Evolutionary conservation across 2,329 filamentous ascomycete genomes (phyloP).

Genomic region (Alternaria sp.): DNA sequence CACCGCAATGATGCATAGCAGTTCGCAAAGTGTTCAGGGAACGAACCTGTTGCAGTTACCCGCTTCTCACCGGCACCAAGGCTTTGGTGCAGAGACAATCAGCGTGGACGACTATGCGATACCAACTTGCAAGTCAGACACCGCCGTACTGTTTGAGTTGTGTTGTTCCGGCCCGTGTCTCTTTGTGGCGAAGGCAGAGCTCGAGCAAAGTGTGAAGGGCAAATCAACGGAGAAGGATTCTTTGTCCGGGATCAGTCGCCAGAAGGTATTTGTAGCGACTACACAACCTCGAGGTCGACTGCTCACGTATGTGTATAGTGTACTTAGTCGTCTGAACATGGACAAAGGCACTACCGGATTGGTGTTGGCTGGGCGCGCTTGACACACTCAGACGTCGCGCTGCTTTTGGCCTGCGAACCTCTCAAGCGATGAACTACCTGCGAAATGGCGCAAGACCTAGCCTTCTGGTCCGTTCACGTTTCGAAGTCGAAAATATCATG

Average conservation of each 20-base stretch:
- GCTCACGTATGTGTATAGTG: slow-evolving; percentile 44
- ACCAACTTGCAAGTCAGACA: slow-evolving; percentile 29
- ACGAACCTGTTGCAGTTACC: slow-evolving; percentile 47
- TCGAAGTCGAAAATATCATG: slow-evolving; percentile 34
- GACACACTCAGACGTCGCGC: slow-evolving; percentile 39
- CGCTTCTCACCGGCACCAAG: slow-evolving; percentile 37
- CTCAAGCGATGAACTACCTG: slow-evolving; percentile 25
- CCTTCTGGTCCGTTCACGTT: slow-evolving; percentile 29
- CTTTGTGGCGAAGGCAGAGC: slow-evolving; percentile 42
- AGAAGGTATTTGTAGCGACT: slow-evolving; percentile 50
- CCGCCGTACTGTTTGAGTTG: slow-evolving; percentile 42
- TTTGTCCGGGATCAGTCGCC: slow-evolving; percentile 45
- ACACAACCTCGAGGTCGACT: slow-evolving; percentile 39
- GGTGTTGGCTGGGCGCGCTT: slow-evolving; percentile 42
- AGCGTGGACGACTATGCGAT: slow-evolving; percentile 27
- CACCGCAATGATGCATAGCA: slow-evolving; percentile 40
- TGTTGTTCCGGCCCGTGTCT: slow-evolving; percentile 38
- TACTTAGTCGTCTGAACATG: slow-evolving; percentile 45
- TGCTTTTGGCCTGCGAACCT: slow-evolving; percentile 42
- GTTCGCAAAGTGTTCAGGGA: slow-evolving; percentile 33
- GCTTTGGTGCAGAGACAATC: slow-evolving; percentile 36
- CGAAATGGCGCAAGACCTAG: slow-evolving; percentile 28
- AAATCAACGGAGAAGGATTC: slow-evolving; percentile 43
- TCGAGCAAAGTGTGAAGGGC: slow-evolving; percentile 38
- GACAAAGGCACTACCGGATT: slow-evolving; percentile 50